Conservation (phyloP, 2,329 filamentous ascomycete genomes). For the Podosphaera aphanis region DNA sequence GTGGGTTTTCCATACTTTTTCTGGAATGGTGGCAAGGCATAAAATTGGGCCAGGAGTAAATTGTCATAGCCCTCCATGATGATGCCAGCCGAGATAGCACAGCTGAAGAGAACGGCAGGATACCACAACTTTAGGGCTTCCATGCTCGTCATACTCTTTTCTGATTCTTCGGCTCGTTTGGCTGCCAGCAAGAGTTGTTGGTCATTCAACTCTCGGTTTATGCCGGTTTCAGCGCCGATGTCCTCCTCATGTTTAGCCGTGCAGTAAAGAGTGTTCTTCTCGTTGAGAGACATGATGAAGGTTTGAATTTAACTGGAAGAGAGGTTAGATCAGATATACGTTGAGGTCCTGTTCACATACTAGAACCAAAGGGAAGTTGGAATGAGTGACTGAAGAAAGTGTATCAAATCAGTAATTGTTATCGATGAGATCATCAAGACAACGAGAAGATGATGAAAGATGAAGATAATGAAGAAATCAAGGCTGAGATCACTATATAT, state of each 20-base stretch:
- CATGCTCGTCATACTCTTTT: slow-evolving; percentile 46
- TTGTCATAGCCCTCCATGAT: slow-evolving; percentile 73
- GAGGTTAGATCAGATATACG: neutral
- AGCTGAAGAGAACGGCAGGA: slow-evolving; percentile 62
- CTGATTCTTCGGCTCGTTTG: slow-evolving; percentile 28
- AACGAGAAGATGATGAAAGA: neutral
- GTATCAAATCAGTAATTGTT: neutral
- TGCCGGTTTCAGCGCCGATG: neutral
- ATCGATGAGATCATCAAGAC: neutral
- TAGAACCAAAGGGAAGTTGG: neutral
- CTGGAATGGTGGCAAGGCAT: slow-evolving; percentile 15
- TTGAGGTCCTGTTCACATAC: neutral
- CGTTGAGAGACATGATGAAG: neutral
- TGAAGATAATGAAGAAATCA: neutral
- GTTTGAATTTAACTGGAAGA: neutral
- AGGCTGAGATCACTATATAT: neutral
- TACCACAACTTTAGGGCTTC: slow-evolving; percentile 67
- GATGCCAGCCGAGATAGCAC: slow-evolving; percentile 76
- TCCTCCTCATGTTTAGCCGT: slow-evolving; percentile 1
- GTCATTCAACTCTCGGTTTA: neutral
- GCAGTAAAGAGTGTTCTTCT: neutral
- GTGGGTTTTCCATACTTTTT: slow-evolving; percentile 17
- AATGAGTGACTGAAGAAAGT: neutral
- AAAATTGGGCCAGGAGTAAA: slow-evolving; percentile 1
- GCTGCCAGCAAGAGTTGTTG: neutral